Evolutionary conservation across 106 monocot genomes (phyloP).

Genomic region (Alisma plantagoaquatica): DNA sequence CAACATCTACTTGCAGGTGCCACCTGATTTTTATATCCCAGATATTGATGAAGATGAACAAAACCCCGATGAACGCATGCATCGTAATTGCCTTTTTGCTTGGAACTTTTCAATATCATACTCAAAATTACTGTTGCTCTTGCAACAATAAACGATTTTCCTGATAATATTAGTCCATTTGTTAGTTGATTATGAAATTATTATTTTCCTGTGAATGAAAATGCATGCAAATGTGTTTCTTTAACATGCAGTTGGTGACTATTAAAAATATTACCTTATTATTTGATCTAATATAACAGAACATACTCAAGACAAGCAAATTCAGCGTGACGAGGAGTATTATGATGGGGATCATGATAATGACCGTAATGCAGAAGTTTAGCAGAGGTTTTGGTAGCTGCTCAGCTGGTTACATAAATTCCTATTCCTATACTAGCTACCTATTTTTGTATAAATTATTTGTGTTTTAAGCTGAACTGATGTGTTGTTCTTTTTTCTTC

Average conservation of each 20-base stretch:
- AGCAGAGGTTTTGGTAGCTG: background rate
- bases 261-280: too few relatives aligned
- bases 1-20: constrained; percentile 95
- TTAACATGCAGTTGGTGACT: too few relatives aligned
- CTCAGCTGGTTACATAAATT: too few relatives aligned
- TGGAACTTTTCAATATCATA: background rate
- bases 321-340: constrained; percentile 91
- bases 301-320: constrained; percentile 73
- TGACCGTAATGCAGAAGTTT: constrained; percentile 34
- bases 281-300: too few relatives aligned
- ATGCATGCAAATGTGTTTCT: too few relatives aligned
- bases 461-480: too few relatives aligned
- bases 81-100: constrained; percentile 35
- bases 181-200: too few relatives aligned
- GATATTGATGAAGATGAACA: constrained; percentile 87
- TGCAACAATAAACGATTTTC: too few relatives aligned
- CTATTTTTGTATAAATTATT: too few relatives aligned
- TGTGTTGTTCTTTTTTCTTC: background rate
- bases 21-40: constrained; percentile 95
- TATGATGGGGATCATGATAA: constrained; percentile 90
- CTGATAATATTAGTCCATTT: too few relatives aligned
- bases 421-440: background rate
- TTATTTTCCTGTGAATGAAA: too few relatives aligned
- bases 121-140: too few relatives aligned
- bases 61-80: constrained; percentile 66